phyloP scores from a whole-genome alignment of 768 basidiomycete species.

The Boletus subcaerulescens region DNA sequence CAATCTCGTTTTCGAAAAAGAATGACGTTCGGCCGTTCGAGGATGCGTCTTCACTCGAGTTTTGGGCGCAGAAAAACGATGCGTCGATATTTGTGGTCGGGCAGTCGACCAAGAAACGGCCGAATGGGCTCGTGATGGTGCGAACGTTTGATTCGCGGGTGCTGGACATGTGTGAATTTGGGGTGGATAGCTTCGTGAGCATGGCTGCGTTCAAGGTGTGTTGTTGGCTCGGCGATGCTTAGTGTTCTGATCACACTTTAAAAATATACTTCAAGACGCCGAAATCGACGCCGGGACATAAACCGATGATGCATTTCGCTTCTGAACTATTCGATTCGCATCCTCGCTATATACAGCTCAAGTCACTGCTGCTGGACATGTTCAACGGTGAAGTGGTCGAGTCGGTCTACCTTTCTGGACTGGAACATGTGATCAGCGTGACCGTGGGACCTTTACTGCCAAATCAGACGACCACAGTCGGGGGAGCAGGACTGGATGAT shows the following conservation, averaged over 20 bases:
- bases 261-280: constrained; percentile 45
- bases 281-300: constrained; percentile 86
- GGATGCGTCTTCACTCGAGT: constrained; percentile 73
- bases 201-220: constrained; percentile 83
- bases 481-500: constrained; percentile 34
- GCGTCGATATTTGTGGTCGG: constrained; percentile 88
- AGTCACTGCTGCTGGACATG: constrained; percentile 85
- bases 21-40: constrained; percentile 92
- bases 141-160: constrained; percentile 84
- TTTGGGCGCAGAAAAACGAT: constrained; percentile 94
- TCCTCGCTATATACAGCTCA: constrained; percentile 87
- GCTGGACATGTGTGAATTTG: constrained; percentile 94
- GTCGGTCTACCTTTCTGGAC: constrained; percentile 75
- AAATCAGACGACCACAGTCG: not conserved
- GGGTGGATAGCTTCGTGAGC: constrained; percentile 74
- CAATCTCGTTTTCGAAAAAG: constrained; percentile 92
- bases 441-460: constrained; percentile 64
- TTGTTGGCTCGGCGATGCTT: too few species aligned
- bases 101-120: constrained; percentile 91
- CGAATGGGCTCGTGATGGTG: constrained; percentile 80
- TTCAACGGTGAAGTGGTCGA: constrained; percentile 89
- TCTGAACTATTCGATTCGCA: constrained; percentile 94
- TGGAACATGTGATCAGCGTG: constrained; percentile 87
- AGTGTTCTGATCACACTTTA: not conserved
- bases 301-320: constrained; percentile 93